Percentiles rank a stretch among this genome's conserved stretches.
These are phyloP conservation scores for Xylaria sp. DNA, from an alignment of 2,329 filamentous ascomycete species.

Conservation along the genomic window DNA sequence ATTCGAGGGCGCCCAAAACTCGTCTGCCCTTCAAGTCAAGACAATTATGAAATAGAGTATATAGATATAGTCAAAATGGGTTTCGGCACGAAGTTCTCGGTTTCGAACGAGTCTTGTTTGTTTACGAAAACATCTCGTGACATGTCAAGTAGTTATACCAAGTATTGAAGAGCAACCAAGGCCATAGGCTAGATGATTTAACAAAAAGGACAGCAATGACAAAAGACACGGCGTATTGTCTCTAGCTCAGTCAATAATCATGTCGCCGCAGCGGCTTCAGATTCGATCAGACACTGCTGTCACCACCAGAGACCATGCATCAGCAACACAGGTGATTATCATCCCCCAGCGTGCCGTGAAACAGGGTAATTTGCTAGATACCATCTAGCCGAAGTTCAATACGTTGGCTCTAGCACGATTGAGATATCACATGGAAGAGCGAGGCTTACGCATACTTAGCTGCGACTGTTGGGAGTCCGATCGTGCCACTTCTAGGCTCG, in stretches of 20 bases:
- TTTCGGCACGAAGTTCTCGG: too few species aligned
- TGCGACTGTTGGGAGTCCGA: not conserved
- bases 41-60: too few species aligned
- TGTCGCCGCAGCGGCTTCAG: not conserved
- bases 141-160: not conserved
- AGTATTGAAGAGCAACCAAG: not conserved
- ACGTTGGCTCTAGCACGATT: not conserved
- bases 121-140: too few species aligned
- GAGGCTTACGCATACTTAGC: not conserved
- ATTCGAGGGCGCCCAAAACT: too few species aligned
- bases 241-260: not conserved
- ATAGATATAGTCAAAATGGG: too few species aligned
- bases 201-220: not conserved
- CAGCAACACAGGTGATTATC: not conserved
- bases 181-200: not conserved
- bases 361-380: not conserved
- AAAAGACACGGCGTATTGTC: not conserved
- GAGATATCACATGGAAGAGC: not conserved
- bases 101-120: too few species aligned
- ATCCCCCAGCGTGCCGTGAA: not conserved
- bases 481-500: not conserved
- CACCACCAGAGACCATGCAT: not conserved
- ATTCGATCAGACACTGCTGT: too few species aligned
- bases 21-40: too few species aligned
- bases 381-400: not conserved